Evolutionary conservation across 768 basidiomycete genomes (phyloP).

Genomic region (Podaxis carcinomalis): DNA sequence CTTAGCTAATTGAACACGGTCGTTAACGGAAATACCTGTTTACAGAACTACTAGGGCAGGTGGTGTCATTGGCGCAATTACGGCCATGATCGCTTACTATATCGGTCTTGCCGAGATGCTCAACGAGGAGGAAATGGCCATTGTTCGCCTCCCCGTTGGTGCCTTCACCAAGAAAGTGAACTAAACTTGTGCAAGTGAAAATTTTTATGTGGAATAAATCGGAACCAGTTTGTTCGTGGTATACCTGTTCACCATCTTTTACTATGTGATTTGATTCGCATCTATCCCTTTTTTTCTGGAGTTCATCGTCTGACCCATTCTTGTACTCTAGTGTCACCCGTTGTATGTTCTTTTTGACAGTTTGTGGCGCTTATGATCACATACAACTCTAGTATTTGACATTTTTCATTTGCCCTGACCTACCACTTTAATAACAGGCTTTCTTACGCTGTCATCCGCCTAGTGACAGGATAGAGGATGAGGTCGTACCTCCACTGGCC

Average conservation of each 20-base stretch:
- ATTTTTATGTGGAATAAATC: not conserved
- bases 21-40: not conserved
- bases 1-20: not conserved
- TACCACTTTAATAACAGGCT: not conserved
- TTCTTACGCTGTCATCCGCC: not conserved
- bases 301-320: not conserved
- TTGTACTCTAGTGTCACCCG: not conserved
- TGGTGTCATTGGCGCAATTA: slow-evolving; percentile 40
- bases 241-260: not conserved
- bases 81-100: slow-evolving; percentile 45
- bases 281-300: too few species aligned
- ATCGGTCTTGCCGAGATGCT: slow-evolving; percentile 42
- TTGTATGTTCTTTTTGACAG: not conserved
- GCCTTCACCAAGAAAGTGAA: slow-evolving; percentile 27
- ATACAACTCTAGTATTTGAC: not conserved
- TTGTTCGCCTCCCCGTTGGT: slow-evolving; percentile 39
- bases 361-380: not conserved
- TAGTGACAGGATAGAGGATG: not conserved
- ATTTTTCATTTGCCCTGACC: not conserved
- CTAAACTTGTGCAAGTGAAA: not conserved
- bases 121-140: slow-evolving; percentile 33
- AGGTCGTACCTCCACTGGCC: too few species aligned
- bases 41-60: slow-evolving; percentile 36
- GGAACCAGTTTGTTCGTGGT: not conserved
- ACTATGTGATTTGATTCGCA: not conserved